Conservation (phyloP, 2,329 filamentous ascomycete genomes). For the Ceratocystis ficicola region DNA sequence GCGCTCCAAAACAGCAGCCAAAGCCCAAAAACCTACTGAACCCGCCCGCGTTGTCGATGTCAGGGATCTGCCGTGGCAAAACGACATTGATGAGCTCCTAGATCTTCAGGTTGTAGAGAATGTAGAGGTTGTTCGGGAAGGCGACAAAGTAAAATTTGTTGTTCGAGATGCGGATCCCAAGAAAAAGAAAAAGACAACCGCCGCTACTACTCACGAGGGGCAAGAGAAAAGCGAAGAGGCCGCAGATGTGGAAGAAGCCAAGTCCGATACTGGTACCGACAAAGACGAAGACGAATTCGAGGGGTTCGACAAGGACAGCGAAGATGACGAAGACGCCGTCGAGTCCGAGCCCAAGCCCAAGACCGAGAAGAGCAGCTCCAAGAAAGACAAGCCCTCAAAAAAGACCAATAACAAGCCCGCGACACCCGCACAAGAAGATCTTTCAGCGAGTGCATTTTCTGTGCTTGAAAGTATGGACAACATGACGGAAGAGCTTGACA, state of each 20-base stretch:
- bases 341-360: constrained; percentile 27
- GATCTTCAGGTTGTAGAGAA: constrained; percentile 85
- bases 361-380: constrained; percentile 28
- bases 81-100: constrained; percentile 89
- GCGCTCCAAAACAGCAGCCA: constrained; percentile 19
- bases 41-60: constrained; percentile 31
- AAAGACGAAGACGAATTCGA: constrained; percentile 47
- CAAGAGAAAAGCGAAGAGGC: constrained; percentile 55
- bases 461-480: constrained; percentile 42
- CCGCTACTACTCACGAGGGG: constrained; percentile 28
- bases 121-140: constrained; percentile 67
- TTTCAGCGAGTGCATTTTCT: constrained; percentile 24
- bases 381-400: constrained; percentile 24
- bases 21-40: constrained; percentile 25
- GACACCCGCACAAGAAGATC: constrained; percentile 27
- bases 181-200: constrained; percentile 13
- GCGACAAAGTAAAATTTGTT: constrained; percentile 47
- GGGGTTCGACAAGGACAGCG: constrained; percentile 46
- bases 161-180: constrained; percentile 26
- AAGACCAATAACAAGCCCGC: constrained; percentile 7
- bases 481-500: constrained; percentile 50
- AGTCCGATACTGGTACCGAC: constrained; percentile 23
- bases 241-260: constrained; percentile 21
- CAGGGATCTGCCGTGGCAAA: constrained; percentile 46
- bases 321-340: constrained; percentile 28